Percentiles rank a stretch among this genome's conserved stretches.
Evolutionary conservation across 495 filamentous ascomycete genomes (phyloP).

Genomic region (Oleoguttula mirabilis): DNA sequence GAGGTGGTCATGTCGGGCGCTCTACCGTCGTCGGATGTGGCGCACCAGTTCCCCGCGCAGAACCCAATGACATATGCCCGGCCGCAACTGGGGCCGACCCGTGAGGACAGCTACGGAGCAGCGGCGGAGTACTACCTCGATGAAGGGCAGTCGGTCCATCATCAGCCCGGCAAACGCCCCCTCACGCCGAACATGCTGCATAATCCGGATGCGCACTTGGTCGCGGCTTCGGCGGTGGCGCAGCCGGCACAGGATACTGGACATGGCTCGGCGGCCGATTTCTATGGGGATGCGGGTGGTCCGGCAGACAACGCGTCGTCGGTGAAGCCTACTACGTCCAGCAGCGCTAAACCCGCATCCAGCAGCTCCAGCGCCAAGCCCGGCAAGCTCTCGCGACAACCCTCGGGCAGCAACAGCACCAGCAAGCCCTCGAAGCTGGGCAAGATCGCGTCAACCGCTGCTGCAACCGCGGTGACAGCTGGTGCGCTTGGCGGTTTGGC

Average conservation of each 20-base stretch:
- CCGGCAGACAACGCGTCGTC: not conserved
- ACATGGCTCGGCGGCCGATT: conserved; percentile 31
- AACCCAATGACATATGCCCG: conserved; percentile 3
- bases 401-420: too few relatives aligned
- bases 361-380: not conserved
- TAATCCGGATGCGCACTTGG: conserved; percentile 32
- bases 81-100: conserved; percentile 9
- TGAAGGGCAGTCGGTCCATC: conserved; percentile 48
- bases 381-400: too few relatives aligned
- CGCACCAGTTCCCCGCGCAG: conserved; percentile 18
- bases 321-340: too few relatives aligned
- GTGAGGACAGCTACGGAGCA: conserved; percentile 35
- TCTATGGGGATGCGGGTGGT: conserved; percentile 21
- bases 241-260: conserved; percentile 31
- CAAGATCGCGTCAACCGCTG: too few relatives aligned
- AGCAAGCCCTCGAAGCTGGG: too few relatives aligned
- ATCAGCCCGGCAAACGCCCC: conserved; percentile 49
- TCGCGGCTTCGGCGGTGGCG: conserved; percentile 20
- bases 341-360: not conserved
- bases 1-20: conserved; percentile 9
- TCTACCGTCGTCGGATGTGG: conserved; percentile 9
- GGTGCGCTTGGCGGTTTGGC: too few relatives aligned
- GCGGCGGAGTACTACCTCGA: conserved; percentile 58
- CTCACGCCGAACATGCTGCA: conserved; percentile 41
- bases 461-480: too few relatives aligned